Evolutionary conservation across 2,329 filamentous ascomycete species (phyloP), one percentile per base, ranked within the genome.

Genomic region (Calonectria pteridis): DNA sequence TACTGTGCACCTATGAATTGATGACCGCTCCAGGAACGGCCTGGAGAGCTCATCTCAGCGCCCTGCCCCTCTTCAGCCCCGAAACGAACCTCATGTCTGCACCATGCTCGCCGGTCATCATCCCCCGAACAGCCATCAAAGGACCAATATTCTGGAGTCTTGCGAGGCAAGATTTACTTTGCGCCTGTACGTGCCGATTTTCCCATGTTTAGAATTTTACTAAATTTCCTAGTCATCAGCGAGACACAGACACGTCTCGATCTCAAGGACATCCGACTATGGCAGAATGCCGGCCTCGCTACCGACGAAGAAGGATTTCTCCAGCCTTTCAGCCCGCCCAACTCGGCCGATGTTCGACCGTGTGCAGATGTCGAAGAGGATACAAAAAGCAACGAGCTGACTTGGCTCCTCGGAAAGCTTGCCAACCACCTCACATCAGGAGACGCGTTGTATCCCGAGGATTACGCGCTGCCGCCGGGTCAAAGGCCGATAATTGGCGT

Each of bases 1-100:
- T 94, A 18, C 82, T 94, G 2, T 93, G 91, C 72, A 90, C 92
- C 0, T 93, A 93, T 79, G 92, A 94, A 75, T 91, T 93, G 72
- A 84, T 93, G n/a, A 91, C 93, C 80, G 90, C 90, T 1, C 92
- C 91, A 1, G 89, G 89, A 2, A 87, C 87, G 0, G 91, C 91
- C 26, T 94, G 91, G 91, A 88, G 89, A 37, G 87, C 91, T 5
- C 92, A 94, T 83, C 83, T 94, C 7, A 93, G 90, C 76, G 92
- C 91, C 0, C 89, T 93, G 0, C 93, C 93, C 75, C 90, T 91
- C 0, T 84, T 93, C 26, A 87, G 93, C 82, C 71, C 88, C 14
- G 83, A 85, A 53, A 83, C 85, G n/a, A 71, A 77, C 6, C 14
- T 20, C 11, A 33, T 43, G 2, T 59, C 66, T 1, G 62, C 28